phyloP scores from a whole-genome alignment of 2,329 filamentous ascomycete species.

The Talaromyces islandicus region DNA sequence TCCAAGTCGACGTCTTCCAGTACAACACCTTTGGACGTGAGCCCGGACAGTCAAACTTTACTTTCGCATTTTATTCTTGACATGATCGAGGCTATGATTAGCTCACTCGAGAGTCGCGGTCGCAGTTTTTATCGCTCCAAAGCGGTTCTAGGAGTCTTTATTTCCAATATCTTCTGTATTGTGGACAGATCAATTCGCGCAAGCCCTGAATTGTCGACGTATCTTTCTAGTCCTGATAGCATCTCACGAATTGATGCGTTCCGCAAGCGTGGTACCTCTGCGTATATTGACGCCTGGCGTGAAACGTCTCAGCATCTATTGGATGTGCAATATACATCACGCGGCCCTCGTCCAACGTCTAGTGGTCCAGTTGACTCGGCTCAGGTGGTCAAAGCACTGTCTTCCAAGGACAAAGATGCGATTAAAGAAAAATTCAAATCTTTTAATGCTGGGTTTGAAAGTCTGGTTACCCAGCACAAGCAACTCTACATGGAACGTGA shows the following conservation, averaged over 20 bases:
- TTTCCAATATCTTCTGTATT: conserved; percentile 80
- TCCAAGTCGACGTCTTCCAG: conserved; percentile 58
- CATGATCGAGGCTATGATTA: conserved; percentile 75
- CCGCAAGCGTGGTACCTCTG: conserved; percentile 76
- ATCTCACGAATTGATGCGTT: conserved; percentile 68
- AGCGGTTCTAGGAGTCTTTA: conserved; percentile 75
- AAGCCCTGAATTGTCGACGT: conserved; percentile 64
- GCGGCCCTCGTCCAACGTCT: conserved; percentile 63
- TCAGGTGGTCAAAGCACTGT: conserved; percentile 74
- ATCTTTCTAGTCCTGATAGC: conserved; percentile 59
- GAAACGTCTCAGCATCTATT: conserved; percentile 79
- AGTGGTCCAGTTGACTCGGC: conserved; percentile 64
- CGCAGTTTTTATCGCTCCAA: conserved; percentile 69
- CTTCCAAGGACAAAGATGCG: conserved; percentile 86
- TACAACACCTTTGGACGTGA: conserved; percentile 75
- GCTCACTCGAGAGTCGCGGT: conserved; percentile 68
- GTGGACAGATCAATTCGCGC: conserved; percentile 77
- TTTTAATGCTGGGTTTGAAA: conserved; percentile 89
- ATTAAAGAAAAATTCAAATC: conserved; percentile 94
- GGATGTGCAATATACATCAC: conserved; percentile 87
- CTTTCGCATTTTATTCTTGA: conserved; percentile 88
- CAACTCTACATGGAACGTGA: conserved; percentile 83
- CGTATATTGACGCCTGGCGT: conserved; percentile 83
- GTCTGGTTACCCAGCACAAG: conserved; percentile 77
- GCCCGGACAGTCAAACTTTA: conserved; percentile 79